Conservation (phyloP, 805 yeast species). For the Schwanniomyces yamadae region DNA sequence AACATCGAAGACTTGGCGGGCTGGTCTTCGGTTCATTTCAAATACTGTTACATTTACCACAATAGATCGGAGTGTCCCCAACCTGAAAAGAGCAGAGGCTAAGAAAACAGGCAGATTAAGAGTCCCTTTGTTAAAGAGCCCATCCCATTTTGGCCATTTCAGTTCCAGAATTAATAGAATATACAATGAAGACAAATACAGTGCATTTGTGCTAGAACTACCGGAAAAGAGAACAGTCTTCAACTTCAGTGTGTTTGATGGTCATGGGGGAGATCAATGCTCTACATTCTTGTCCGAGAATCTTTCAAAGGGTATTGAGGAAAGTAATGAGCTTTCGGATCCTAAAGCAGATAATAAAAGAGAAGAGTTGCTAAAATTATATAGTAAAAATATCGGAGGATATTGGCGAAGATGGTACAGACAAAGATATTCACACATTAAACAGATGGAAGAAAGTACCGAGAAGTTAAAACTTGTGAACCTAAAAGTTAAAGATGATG, state of each 20-base stretch:
- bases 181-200: slow-evolving; percentile 79
- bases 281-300: slow-evolving; percentile 56
- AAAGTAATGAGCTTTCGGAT: slow-evolving; percentile 24
- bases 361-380: slow-evolving; percentile 49
- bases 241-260: slow-evolving; percentile 81
- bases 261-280: slow-evolving; percentile 89
- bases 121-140: slow-evolving; percentile 61
- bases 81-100: slow-evolving; percentile 5
- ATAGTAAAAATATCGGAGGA: slow-evolving; percentile 63
- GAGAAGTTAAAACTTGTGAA: slow-evolving; percentile 13
- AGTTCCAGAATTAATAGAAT: slow-evolving; percentile 72
- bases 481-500: slow-evolving; percentile 40
- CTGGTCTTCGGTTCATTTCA: slow-evolving; percentile 13
- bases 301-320: slow-evolving; percentile 55
- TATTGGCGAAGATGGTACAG: slow-evolving; percentile 82
- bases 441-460: slow-evolving; percentile 20
- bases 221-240: slow-evolving; percentile 36
- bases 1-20: no score
- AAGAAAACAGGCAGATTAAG: slow-evolving; percentile 34
- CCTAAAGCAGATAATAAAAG: slow-evolving; percentile 26
- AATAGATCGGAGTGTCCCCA: slow-evolving; percentile 12
- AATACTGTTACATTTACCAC: slow-evolving; percentile 29
- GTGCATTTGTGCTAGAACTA: slow-evolving; percentile 56
- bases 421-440: slow-evolving; percentile 37
- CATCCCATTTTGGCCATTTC: slow-evolving; percentile 76